These are phyloP conservation scores for Apiotrichum akiyoshidainum DNA, from an alignment of 1,284 basidiomycete genomes.

Conservation along the genomic window DNA sequence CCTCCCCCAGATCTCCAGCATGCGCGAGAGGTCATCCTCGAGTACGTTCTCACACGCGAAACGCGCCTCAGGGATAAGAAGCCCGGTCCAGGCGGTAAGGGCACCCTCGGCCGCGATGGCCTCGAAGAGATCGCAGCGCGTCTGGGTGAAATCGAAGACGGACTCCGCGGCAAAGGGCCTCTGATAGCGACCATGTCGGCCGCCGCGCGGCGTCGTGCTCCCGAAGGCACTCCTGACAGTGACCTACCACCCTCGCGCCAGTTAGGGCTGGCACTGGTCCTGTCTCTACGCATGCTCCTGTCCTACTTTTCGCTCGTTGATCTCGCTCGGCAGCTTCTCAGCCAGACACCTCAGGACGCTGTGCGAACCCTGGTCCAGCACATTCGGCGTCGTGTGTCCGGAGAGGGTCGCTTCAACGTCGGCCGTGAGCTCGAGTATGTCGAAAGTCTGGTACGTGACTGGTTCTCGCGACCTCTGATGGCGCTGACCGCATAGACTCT, in stretches of 20 bases:
- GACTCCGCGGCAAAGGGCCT: conserved; percentile 26
- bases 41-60: conserved; percentile 45
- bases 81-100: conserved; percentile 44
- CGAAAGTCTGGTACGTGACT: conserved; percentile 36
- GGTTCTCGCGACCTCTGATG: neutral
- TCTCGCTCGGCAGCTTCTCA: conserved; percentile 39
- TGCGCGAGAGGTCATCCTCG: conserved; percentile 48
- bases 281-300: conserved; percentile 47
- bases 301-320: conserved; percentile 47
- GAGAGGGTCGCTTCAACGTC: conserved; percentile 45
- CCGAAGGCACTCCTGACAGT: conserved; percentile 10
- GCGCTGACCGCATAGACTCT: conserved; percentile 24
- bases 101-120: conserved; percentile 40
- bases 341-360: conserved; percentile 37
- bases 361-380: conserved; percentile 48
- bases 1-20: conserved; percentile 41
- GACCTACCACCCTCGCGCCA: conserved; percentile 34
- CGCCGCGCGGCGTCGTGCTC: conserved; percentile 8
- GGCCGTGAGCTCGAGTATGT: conserved; percentile 46
- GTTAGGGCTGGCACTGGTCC: conserved; percentile 38
- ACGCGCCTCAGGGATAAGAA: conserved; percentile 39
- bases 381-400: conserved; percentile 39
- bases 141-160: conserved; percentile 42
- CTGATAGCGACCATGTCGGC: conserved; percentile 15
- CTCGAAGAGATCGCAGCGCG: conserved; percentile 45